Evolutionary conservation across 352 stramenopile species (phyloP), one percentile per base, ranked within the genome.

Genomic region (Phytophthora ramorum): DNA sequence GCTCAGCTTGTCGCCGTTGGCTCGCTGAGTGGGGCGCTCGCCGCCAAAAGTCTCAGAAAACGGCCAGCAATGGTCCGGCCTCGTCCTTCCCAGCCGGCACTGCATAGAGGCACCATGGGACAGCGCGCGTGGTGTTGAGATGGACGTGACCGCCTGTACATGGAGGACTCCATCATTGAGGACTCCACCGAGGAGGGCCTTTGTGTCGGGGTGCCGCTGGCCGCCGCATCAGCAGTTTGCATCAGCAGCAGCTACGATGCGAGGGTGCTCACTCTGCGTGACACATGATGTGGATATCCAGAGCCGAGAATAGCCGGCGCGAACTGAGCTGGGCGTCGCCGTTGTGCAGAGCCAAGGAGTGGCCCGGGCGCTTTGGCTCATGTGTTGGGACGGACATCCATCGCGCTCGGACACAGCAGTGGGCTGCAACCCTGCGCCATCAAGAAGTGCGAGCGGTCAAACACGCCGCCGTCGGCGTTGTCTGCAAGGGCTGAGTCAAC

Each of bases 1-100:
- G 7, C 8, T 46, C n/a, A 30, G 13, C 13, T 17, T 46, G 16
- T n/a, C 9, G 30, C 12, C 19, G 22, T 24, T 24, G 55, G 37
- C 40, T 65, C 58, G 59, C 58, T 73, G 65, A 73, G 65, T 69
- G 52, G 65, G 65, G 51, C 46, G 52, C 65, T 32, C 45, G 26
- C 57, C 34, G 51, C 3, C 44, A 50, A 59, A 61, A 5, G 57
- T 68, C 37, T 61, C 58, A 72, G 65, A 73, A 73, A 72, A 72
- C 66, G 66, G 60, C 60, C 65, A 69, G 26, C 37, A 19, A 19
- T 24, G 43, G 63, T 71, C 55, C 30, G 62, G 38, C 26, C 26
- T 32, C 26, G 26, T 32, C 30, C 46, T 35, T 48, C 38, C 40
- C 38, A 54, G n/a, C 20, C 30, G 28, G 32, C 51, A 68, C 51